phyloP scores from a whole-genome alignment of 2,329 filamentous ascomycete genomes.

The Aspergillus calidoustus region DNA sequence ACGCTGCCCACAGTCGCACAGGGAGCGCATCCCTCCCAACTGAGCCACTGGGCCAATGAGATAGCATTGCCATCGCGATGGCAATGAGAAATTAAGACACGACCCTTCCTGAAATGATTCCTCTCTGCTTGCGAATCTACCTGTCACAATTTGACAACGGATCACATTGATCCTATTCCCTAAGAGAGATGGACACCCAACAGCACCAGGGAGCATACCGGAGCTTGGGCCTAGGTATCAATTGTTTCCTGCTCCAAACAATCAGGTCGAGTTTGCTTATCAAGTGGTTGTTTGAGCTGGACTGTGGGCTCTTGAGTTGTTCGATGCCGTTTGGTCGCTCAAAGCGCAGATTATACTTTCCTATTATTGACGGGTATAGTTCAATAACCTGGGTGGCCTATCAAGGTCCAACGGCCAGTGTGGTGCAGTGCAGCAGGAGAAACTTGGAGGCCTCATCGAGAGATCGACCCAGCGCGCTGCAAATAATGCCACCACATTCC shows the following conservation, averaged over 20 bases:
- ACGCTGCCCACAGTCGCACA: constrained; percentile 6
- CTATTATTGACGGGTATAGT: background rate
- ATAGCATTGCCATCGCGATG: background rate
- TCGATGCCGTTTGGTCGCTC: background rate
- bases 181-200: background rate
- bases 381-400: background rate
- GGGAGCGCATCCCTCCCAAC: background rate
- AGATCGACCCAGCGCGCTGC: background rate
- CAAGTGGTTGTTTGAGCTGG: background rate
- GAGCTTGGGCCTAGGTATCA: background rate
- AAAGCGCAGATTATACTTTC: constrained; percentile 1
- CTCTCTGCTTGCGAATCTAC: constrained; percentile 2
- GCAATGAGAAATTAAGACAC: background rate
- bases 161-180: background rate
- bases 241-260: background rate
- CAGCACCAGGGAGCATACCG: background rate
- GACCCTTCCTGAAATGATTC: background rate
- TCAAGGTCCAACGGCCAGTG: background rate
- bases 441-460: background rate
- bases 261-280: constrained; percentile 2
- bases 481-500: constrained; percentile 17
- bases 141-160: constrained; percentile 8
- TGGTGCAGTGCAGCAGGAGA: background rate
- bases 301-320: background rate
- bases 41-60: background rate